Conservation (phyloP, 208 protist species). For the Vickermania spadyakhi region DNA sequence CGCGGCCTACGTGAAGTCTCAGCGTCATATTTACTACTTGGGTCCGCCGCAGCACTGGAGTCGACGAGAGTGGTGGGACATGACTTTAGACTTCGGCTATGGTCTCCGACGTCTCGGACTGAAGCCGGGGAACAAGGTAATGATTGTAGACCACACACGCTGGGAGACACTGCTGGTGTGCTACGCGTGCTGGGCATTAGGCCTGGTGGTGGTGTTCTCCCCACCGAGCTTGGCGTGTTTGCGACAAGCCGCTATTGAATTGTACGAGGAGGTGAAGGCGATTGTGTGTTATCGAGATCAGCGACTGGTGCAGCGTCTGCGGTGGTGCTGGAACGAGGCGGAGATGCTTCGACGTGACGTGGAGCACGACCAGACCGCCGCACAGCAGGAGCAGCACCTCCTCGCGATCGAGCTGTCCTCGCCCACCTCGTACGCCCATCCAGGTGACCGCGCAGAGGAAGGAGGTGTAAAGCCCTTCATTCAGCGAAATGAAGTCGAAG, state of each 20-base stretch:
- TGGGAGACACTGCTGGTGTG: conserved; percentile 71
- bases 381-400: not conserved
- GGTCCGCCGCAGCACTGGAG: conserved; percentile 37
- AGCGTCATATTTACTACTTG: conserved; percentile 28
- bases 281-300: conserved; percentile 35
- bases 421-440: not conserved
- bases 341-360: not conserved
- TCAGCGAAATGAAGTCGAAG: too few species aligned
- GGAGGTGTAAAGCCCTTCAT: too few species aligned
- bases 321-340: conserved; percentile 9
- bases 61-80: conserved; percentile 33
- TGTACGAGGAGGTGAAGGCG: conserved; percentile 14
- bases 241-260: conserved; percentile 17
- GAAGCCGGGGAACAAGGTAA: conserved; percentile 24
- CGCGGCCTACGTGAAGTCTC: not conserved
- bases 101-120: conserved; percentile 48
- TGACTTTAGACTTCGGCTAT: conserved; percentile 29
- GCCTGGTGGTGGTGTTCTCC: conserved; percentile 31
- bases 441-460: too few species aligned
- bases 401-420: not conserved
- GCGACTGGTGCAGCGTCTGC: conserved; percentile 15
- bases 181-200: conserved; percentile 46
- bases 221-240: conserved; percentile 19
- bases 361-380: not conserved
- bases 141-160: conserved; percentile 45